These are phyloP conservation scores for Rubia yunnanensis DNA, from an alignment of 257 asterid species.

Conservation along the genomic window DNA sequence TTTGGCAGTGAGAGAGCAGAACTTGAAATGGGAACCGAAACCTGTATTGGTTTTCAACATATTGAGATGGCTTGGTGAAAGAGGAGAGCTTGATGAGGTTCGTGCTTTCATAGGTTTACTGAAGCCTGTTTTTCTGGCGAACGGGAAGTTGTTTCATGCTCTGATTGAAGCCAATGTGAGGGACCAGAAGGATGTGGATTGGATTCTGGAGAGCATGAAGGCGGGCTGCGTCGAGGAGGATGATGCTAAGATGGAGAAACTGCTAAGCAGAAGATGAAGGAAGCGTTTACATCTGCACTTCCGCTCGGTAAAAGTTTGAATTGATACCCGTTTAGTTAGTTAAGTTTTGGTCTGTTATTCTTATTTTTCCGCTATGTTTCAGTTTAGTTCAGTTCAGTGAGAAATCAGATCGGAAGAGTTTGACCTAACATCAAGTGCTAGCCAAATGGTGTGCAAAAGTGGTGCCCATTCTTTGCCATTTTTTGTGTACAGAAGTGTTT, in stretches of 20 bases:
- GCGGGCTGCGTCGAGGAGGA: slow-evolving; percentile 23
- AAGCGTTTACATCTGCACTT: neutral
- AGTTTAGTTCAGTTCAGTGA: too few species aligned
- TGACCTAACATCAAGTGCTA: too few species aligned
- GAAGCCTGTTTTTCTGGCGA: slow-evolving; percentile 23
- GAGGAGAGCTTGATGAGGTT: slow-evolving; percentile 29
- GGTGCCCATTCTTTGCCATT: neutral
- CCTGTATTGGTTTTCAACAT: slow-evolving; percentile 23
- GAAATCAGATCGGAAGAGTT: too few species aligned
- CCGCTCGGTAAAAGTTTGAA: too few species aligned
- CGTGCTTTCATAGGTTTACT: slow-evolving; percentile 36
- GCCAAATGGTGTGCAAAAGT: neutral
- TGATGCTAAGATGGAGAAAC: slow-evolving; percentile 22
- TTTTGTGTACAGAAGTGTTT: neutral
- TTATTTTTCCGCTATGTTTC: too few species aligned
- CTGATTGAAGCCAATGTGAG: slow-evolving; percentile 13
- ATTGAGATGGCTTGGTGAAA: slow-evolving; percentile 39
- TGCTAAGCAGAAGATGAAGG: slow-evolving; percentile 20
- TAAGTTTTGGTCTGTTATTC: too few species aligned
- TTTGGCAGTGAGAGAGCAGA: slow-evolving; percentile 29
- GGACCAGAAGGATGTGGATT: slow-evolving; percentile 1
- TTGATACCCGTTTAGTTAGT: too few species aligned
- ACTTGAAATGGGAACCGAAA: slow-evolving; percentile 45
- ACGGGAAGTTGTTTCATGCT: slow-evolving; percentile 22
- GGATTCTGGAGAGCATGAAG: slow-evolving; percentile 25